Percentiles rank a stretch among this genome's conserved stretches.
Evolutionary conservation across 2,329 filamentous ascomycete species (phyloP).

Genomic region (Cladophialophora psammophila): DNA sequence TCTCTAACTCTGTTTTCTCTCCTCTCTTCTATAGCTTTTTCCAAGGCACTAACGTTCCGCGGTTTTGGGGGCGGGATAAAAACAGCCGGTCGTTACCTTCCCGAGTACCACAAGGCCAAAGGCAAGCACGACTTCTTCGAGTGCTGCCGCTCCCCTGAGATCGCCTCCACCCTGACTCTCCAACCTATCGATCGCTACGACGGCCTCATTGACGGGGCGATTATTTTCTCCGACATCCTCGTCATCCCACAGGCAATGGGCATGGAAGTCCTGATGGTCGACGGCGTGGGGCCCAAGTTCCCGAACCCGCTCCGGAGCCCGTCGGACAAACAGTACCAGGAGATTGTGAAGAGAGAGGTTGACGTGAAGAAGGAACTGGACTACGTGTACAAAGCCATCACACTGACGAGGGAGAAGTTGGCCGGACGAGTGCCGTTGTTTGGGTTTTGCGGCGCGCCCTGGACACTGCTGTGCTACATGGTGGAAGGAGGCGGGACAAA

Average conservation of each 20-base stretch:
- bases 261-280: conserved; percentile 98
- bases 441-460: conserved; percentile 95
- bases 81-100: conserved; percentile 90
- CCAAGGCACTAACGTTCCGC: conserved; percentile 15
- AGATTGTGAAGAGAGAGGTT: conserved; percentile 78
- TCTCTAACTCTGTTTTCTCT: background rate
- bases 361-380: conserved; percentile 83
- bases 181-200: conserved; percentile 92
- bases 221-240: conserved; percentile 98
- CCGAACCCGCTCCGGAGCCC: conserved; percentile 82
- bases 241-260: conserved; percentile 98
- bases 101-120: conserved; percentile 97
- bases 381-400: conserved; percentile 97
- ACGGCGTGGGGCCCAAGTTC: conserved; percentile 96
- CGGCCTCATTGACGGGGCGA: conserved; percentile 91
- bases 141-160: conserved; percentile 91
- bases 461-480: conserved; percentile 99
- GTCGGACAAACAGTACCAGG: conserved; percentile 80
- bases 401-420: conserved; percentile 85
- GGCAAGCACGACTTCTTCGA: conserved; percentile 92
- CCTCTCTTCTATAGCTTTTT: conserved; percentile 6
- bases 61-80: background rate
- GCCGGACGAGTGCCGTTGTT: conserved; percentile 88
- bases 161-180: conserved; percentile 90
- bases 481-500: conserved; percentile 96